Evolutionary conservation across 1,284 basidiomycete species (phyloP), one percentile per base, ranked within the genome.

Genomic region (Mycena sp.): DNA sequence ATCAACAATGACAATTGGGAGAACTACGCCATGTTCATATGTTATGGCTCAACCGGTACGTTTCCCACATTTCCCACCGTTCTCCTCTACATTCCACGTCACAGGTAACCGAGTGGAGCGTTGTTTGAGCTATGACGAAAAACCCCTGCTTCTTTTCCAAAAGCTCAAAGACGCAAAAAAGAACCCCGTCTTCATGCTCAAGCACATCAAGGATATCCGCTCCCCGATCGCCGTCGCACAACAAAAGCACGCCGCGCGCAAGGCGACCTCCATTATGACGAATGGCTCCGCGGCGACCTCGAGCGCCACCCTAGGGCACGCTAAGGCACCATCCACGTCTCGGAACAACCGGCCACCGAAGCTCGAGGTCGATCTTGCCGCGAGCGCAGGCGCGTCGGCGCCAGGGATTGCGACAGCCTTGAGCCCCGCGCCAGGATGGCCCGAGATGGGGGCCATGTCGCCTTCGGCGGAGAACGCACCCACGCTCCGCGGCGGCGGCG

Each of bases 1-100:
- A 99, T 99, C 78, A 92, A 96, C 74, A 96, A 96, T 74, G 98
- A 99, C 71, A 96, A 96, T 76, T 99, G 97, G 96, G 92, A 95
- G 81, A 92, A 95, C 73, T 99, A 99, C 80, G 98, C 97, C 25
- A 92, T 99, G 87, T 99, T 99, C 79, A 99, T 99, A 69, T 99
- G 96, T 73, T 98, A 96, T 76, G 96, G 95, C 16, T 90, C 92
- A 64, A 86, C 94, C 52, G 93, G 95, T 94, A 73, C 71, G 85
- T 78, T 25, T 57, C 45, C 21, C 17, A 14, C 1, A 30, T 48
- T 6, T 28, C 38, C 26, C n/a, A n/a, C n/a, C 50, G 28, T 23
- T 54, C 26, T 55, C 43, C 6, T 56, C 53, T 16, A 59, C 65
- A 16, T 49, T 29, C 26, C 19, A 37, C 28, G 3, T 32, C 29